Evolutionary conservation across 495 filamentous ascomycete species (phyloP), one percentile per base, ranked within the genome.

Genomic region (Xanthoparmelia taractica): DNA sequence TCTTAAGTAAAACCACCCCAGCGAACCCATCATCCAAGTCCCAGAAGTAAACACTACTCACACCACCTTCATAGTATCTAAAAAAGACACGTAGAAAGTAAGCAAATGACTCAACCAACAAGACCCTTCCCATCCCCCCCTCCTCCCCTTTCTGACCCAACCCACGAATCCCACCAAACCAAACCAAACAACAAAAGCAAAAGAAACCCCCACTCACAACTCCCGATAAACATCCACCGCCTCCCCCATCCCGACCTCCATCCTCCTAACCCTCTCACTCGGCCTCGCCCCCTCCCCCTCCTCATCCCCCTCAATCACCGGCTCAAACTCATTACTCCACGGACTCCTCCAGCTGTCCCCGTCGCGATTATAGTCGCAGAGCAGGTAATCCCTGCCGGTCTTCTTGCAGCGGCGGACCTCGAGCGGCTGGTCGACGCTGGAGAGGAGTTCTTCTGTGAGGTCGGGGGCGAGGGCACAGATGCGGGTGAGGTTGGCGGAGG

Each of bases 291-390:
- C 89, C 68, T 85, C 81, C n/a, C 86, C 85, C 12, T 69, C 67
- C n/a, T 86, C 85, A 10, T 69, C 67, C 23, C 76, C 75, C 25
- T 72, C 72, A 29, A 93, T 79, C 25, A 87, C 87, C 1, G 93
- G 94, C 70, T 97, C 91, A 72, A 97, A 99, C 75, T 97, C 90
- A 75, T 97, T 97, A 78, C 87, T 92, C 94, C 94, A 99, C 38
- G 94, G 94, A 66, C 89, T 94, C 38, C 94, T 88, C 80, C 96
- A 96, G 77, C 87, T 92, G 75, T 97, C 94, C 59, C 95, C 95
- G 76, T 99, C 94, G 59, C 94, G 91, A 81, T 99, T 99, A 80
- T 97, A 99, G 81, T 99, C 94, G 80, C 94, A 99, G 66, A 96
- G 89, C 47, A 99, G 85, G 78, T 96, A 99, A 78, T 97, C 94